Conservation (phyloP, 2,329 filamentous ascomycete species). For the Epichloe aotearoae region DNA sequence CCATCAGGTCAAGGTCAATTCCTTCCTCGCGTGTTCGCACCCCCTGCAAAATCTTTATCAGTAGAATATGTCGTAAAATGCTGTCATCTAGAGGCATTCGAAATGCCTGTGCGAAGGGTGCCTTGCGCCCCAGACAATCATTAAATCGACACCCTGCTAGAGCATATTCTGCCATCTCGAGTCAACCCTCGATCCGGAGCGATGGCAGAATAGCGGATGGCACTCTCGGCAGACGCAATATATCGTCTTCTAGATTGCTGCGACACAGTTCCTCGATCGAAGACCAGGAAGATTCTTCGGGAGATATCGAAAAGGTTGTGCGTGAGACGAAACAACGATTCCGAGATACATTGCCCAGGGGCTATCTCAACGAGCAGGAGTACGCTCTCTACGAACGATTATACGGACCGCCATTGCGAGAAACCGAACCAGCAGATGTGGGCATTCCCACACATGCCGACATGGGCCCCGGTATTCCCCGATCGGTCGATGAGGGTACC, state of each 20-base stretch:
- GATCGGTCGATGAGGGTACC: conserved; percentile 22
- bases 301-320: conserved; percentile 48
- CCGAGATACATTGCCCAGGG: conserved; percentile 62
- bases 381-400: conserved; percentile 64
- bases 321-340: conserved; percentile 61
- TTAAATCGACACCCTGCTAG: neutral
- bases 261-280: conserved; percentile 9
- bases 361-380: conserved; percentile 56
- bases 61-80: conserved; percentile 15
- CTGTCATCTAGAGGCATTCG: conserved; percentile 21
- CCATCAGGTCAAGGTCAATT: neutral
- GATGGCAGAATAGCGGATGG: neutral
- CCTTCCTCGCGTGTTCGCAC: neutral
- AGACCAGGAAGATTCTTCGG: neutral
- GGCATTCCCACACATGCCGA: conserved; percentile 31
- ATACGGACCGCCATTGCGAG: conserved; percentile 62
- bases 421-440: conserved; percentile 46
- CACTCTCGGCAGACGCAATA: conserved; percentile 9
- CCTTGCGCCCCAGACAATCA: conserved; percentile 7
- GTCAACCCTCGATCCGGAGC: neutral
- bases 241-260: conserved; percentile 17
- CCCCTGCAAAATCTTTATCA: conserved; percentile 2
- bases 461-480: conserved; percentile 15
- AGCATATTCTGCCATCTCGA: neutral
- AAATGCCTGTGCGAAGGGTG: conserved; percentile 20